phyloP scores from a whole-genome alignment of 2,329 filamentous ascomycete genomes.

The Penicillium sp. region DNA sequence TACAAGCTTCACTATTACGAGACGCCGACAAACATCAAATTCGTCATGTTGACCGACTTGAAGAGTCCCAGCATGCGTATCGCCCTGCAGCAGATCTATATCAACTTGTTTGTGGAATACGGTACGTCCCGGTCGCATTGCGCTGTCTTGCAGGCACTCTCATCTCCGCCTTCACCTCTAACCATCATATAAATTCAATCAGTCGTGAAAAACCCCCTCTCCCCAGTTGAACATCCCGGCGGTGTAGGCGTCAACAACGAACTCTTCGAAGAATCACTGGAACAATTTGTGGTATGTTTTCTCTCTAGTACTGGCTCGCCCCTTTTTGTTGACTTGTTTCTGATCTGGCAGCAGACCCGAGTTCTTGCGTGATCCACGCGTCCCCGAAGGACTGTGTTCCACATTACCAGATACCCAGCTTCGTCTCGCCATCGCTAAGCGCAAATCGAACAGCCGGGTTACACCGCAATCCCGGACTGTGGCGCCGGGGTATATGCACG shows the following conservation, averaged over 20 bases:
- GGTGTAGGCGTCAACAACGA: constrained; percentile 68
- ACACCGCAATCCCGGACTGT: constrained; percentile 17
- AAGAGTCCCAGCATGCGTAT: constrained; percentile 88
- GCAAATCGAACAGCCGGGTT: constrained; percentile 7
- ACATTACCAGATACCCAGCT: neutral
- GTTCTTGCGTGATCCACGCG: constrained; percentile 32
- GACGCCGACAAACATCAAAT: constrained; percentile 92
- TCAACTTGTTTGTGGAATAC: constrained; percentile 97
- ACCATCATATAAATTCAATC: constrained; percentile 24
- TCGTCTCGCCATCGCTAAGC: neutral
- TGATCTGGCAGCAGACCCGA: constrained; percentile 35
- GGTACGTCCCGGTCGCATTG: constrained; percentile 51
- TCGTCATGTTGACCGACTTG: constrained; percentile 94
- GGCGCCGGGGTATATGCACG: constrained; percentile 12
- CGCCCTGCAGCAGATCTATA: constrained; percentile 96
- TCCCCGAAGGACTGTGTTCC: neutral
- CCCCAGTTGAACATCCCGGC: constrained; percentile 64
- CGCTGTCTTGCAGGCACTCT: constrained; percentile 12
- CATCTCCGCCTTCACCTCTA: neutral
- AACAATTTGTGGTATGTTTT: constrained; percentile 54
- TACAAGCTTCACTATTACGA: constrained; percentile 99
- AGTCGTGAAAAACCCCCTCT: constrained; percentile 68
- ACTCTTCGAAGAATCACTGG: constrained; percentile 64
- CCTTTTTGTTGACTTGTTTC: constrained; percentile 19
- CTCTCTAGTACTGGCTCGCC: constrained; percentile 1